A percentile compares a stretch with the other conserved stretches of the same genome.
Conservation (phyloP, 768 basidiomycete species). For the Epithele typhae region DNA sequence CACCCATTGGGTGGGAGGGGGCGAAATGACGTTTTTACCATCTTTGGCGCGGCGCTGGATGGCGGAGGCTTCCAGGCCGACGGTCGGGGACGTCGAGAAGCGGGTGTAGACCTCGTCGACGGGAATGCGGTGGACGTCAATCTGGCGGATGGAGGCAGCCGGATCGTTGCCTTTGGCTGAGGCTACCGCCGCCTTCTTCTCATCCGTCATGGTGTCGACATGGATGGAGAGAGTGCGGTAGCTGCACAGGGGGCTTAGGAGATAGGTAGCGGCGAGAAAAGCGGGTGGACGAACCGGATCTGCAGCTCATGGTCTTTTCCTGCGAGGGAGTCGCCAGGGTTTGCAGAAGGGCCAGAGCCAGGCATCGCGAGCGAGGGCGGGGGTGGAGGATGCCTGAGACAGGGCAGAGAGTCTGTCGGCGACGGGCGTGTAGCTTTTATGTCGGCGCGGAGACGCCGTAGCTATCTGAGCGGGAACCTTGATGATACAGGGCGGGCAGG, state of each 20-base stretch:
- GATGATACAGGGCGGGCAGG: neutral
- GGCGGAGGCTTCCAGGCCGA: slow-evolving; percentile 45
- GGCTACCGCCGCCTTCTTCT: slow-evolving; percentile 11
- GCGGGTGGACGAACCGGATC: slow-evolving; percentile 1
- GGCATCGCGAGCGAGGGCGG: neutral
- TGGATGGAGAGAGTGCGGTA: slow-evolving; percentile 45
- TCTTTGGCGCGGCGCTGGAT: slow-evolving; percentile 20
- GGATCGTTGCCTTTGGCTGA: slow-evolving; percentile 25
- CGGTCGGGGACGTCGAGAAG: slow-evolving; percentile 36
- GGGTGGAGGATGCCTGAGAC: neutral
- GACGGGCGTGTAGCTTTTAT: neutral
- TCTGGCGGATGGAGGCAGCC: slow-evolving; percentile 35
- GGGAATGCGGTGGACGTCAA: slow-evolving; percentile 45
- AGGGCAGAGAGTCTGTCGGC: neutral
- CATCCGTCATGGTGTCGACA: slow-evolving; percentile 28
- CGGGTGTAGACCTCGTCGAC: slow-evolving; percentile 39
- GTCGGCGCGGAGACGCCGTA: neutral
- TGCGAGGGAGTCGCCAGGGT: neutral
- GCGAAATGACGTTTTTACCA: slow-evolving; percentile 43
- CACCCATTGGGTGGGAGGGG: slow-evolving; percentile 43
- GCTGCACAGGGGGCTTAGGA: slow-evolving; percentile 14
- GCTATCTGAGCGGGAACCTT: neutral
- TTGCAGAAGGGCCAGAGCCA: neutral
- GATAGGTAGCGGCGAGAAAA: neutral
- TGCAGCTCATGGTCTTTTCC: slow-evolving; percentile 3